Base-by-base conservation (phyloP, 441 rosid species). In the Arabidopsis lyrata region DNA sequence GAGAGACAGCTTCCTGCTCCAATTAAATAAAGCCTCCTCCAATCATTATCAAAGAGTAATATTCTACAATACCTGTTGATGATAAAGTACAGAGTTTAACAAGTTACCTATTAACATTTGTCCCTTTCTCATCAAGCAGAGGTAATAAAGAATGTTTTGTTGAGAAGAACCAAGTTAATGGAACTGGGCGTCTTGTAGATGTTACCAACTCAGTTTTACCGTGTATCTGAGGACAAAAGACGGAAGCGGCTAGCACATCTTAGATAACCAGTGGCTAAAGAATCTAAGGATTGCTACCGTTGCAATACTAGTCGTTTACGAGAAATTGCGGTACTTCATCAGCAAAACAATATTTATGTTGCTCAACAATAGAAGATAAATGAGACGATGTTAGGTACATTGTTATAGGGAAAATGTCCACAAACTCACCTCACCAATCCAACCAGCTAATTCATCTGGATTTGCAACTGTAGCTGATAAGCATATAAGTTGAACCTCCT, bases 361-460 rank as follows among this genome's bases (percentile, higher is more conserved):
- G 32, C 18, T 36, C 11, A 31, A 52, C 60, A 29, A 41, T 1
- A 29, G 42, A 2, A 22, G 39, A 34, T 9, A 60, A 29, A 41
- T 42, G 62, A 52, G 62, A 39, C 0, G 52, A 18, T 31, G 35
- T n/a, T 8, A 53, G 27, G 55, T 32, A 53, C 55, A 54, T 54
- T 63, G 8, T 18, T 15, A 35, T 29, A 55, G 8, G 41, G 22
- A 41, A 48, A 54, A 31, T 18, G 31, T 66, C 68, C 1, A 44
- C 44, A 63, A 39, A 31, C 72, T 72, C 86, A 95, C 99, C 97
- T 95, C 92, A 55, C 85, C 80, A 73, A 95, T 95, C 99, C 97
- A 95, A 52, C 99, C 99, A 83, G 92, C 91, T 67, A 95, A 81
- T 83, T 95, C 99, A 74, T 95, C 93, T n/a, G 99, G 86, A 67